phyloP scores from a whole-genome alignment of 2,329 filamentous ascomycete genomes.

The Trichoderma guizhouense region DNA sequence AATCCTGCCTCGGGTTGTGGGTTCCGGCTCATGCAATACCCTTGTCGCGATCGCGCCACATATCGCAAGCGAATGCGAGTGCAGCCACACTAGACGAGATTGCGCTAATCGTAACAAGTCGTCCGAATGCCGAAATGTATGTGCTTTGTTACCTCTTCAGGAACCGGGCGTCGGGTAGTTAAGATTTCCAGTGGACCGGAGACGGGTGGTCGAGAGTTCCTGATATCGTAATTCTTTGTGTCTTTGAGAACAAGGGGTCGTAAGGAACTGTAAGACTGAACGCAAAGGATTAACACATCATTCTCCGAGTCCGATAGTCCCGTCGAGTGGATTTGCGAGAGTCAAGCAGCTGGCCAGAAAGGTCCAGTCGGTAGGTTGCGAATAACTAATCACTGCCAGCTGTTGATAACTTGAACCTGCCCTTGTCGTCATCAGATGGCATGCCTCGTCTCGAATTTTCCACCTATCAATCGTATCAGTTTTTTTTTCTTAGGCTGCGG shows the following conservation, averaged over 20 bases:
- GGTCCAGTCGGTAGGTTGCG: too few relatives aligned
- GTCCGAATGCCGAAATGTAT: neutral
- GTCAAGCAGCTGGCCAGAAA: too few relatives aligned
- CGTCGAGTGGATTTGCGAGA: too few relatives aligned
- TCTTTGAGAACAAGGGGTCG: neutral
- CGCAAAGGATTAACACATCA: neutral
- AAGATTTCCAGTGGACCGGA: neutral
- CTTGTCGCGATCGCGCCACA: neutral
- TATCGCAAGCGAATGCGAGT: neutral
- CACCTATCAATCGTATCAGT: too few relatives aligned
- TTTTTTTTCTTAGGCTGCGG: too few relatives aligned
- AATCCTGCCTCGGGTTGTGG: neutral
- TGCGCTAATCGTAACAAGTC: neutral
- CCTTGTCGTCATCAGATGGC: too few relatives aligned
- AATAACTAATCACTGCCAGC: too few relatives aligned
- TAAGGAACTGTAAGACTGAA: neutral
- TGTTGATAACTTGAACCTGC: too few relatives aligned
- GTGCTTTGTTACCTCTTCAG: neutral
- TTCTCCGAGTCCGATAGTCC: neutral
- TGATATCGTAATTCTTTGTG: neutral
- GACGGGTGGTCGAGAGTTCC: neutral
- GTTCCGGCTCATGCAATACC: neutral
- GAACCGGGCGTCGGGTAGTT: neutral
- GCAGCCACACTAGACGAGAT: neutral
- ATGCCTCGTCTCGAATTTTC: too few relatives aligned